Evolutionary conservation across 2,329 filamentous ascomycete species (phyloP), one percentile per base, ranked within the genome.

Genomic region (Aureobasidium sp.): DNA sequence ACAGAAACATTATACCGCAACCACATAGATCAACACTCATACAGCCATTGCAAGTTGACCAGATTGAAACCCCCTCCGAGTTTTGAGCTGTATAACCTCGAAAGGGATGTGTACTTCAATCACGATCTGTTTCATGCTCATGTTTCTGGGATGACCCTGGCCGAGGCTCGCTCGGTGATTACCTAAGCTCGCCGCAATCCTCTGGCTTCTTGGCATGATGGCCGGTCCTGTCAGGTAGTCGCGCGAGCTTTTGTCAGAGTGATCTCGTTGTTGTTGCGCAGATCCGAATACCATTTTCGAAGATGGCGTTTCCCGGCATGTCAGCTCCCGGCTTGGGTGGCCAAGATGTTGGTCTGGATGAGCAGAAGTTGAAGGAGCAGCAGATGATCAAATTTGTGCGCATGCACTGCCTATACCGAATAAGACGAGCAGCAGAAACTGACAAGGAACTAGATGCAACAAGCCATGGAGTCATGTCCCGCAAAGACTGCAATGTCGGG

Each of bases 401-500:
- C 48, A 22, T 31, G 15, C 58, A 12, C 50, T n/a, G 24, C 31
- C 11, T 27, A 7, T n/a, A 40, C 17, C 37, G 22, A n/a, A 3
- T n/a, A 6, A 29, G 31, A 39, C 33, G 33, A 39, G 33, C 48
- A 39, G n/a, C 11, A 29, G 9, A 31, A n/a, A 24, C 31, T 44
- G 33, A 61, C 31, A 14, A 4, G 7, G 4, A 12, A 22, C 8
- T 68, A 94, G 89, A 88, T 96, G 79, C 85, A 91, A 81, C 76
- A 80, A 27, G 85, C 85, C 47, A 96, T 97, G 90, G 92, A 97
- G 76, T 95, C 90, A 37, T 99, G 94, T 73, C 85, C 88, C 27
- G 87, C 87, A 62, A 99, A 99, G 76, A 89, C 91, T 19, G 87
- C 85, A 68, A 88, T 99, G 77, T 89, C 92, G 0, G 94, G 93